Conservation (phyloP, 169 alveolate genomes). For the Plasmodium gonderi region DNA sequence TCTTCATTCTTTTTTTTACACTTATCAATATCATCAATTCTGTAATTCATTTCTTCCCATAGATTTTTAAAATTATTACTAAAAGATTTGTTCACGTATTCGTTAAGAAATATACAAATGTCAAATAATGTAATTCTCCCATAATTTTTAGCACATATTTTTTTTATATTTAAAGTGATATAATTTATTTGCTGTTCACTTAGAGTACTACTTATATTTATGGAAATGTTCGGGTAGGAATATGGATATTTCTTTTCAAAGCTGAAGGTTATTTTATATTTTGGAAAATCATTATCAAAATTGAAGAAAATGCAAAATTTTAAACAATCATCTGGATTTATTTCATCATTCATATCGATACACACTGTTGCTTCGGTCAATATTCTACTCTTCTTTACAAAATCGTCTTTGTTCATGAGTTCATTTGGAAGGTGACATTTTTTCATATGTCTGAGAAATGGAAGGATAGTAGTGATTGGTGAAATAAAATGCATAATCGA, state of each 20-base stretch:
- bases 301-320: conserved; percentile 31
- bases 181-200: conserved; percentile 27
- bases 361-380: background rate
- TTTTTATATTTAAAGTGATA: conserved; percentile 9
- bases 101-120: conserved; percentile 25
- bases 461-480: background rate
- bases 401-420: conserved; percentile 19
- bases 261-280: conserved; percentile 24
- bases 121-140: conserved; percentile 66
- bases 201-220: conserved; percentile 10
- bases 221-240: conserved; percentile 31
- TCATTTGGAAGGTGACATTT: conserved; percentile 34
- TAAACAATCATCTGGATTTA: conserved; percentile 3
- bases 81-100: conserved; percentile 5
- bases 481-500: background rate
- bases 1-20: background rate
- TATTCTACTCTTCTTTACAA: conserved; percentile 3
- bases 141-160: conserved; percentile 59
- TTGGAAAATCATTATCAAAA: conserved; percentile 20
- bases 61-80: conserved; percentile 29
- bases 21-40: conserved; percentile 17
- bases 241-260: conserved; percentile 42
- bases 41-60: conserved; percentile 66
- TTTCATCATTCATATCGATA: conserved; percentile 65
- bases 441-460: conserved; percentile 24